These are phyloP conservation scores for Holtermannia corniformis DNA, from an alignment of 768 basidiomycete genomes.

Conservation along the genomic window DNA sequence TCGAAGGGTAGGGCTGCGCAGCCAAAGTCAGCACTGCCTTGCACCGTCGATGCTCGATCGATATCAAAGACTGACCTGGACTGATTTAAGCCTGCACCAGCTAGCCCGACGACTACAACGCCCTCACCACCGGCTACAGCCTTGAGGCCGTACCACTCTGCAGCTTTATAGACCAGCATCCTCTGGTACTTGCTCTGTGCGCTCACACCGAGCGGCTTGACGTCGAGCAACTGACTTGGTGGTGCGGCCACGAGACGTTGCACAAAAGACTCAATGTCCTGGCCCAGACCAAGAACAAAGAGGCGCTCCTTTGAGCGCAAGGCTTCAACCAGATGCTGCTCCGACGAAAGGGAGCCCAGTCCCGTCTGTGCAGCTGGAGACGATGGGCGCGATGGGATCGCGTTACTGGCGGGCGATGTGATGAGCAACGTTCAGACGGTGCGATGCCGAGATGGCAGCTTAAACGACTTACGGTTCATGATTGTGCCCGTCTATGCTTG, in stretches of 20 bases:
- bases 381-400: background rate
- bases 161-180: conserved; percentile 34
- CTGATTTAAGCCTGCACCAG: conserved; percentile 12
- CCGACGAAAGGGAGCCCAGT: conserved; percentile 15
- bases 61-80: conserved; percentile 14
- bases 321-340: conserved; percentile 25
- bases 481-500: too few species aligned
- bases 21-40: background rate
- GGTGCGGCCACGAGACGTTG: background rate
- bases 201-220: conserved; percentile 1
- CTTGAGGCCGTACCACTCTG: conserved; percentile 37
- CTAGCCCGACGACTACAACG: conserved; percentile 19
- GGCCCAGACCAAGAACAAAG: conserved; percentile 25
- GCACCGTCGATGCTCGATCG: background rate
- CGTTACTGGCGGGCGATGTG: too few species aligned
- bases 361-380: conserved; percentile 17
- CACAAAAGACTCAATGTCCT: conserved; percentile 29
- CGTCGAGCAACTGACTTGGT: background rate
- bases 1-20: conserved; percentile 11
- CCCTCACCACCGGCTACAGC: conserved; percentile 21
- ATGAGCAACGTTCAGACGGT: too few species aligned
- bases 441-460: too few species aligned
- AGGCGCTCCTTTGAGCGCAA: conserved; percentile 27
- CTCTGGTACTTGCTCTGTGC: conserved; percentile 30
- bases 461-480: too few species aligned